These are phyloP conservation scores for Sarocladium oryzae DNA, from an alignment of 2,329 filamentous ascomycete genomes.

Conservation along the genomic window DNA sequence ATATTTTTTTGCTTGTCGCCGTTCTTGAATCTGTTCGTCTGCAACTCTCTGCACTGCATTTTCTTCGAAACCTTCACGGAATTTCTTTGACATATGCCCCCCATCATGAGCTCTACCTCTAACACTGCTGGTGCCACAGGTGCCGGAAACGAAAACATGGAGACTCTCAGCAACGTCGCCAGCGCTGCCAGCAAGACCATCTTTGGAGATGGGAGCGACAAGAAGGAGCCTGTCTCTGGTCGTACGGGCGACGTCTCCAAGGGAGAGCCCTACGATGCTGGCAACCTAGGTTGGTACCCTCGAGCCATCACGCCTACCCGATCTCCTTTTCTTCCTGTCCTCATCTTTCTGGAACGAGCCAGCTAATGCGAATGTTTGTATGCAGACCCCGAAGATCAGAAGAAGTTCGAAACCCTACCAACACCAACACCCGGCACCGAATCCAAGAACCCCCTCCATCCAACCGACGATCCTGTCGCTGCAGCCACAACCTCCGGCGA, in stretches of 20 bases:
- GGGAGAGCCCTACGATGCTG: constrained; percentile 71
- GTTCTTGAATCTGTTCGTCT: too few species aligned
- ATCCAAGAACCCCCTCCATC: background rate
- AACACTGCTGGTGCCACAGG: background rate
- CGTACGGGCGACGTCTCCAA: constrained; percentile 58
- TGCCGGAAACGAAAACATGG: constrained; percentile 40
- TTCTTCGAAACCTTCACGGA: too few species aligned
- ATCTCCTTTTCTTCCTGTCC: background rate
- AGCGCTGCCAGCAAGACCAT: constrained; percentile 34
- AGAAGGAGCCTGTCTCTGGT: constrained; percentile 65
- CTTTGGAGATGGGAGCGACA: constrained; percentile 34
- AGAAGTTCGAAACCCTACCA: constrained; percentile 11
- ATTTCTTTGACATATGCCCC: background rate
- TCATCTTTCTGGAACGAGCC: background rate
- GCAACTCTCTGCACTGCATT: background rate
- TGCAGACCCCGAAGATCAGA: constrained; percentile 12
- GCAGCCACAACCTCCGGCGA: constrained; percentile 16
- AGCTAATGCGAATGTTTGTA: background rate
- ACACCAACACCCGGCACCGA: background rate
- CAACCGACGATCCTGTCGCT: constrained; percentile 9
- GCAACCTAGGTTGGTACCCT: constrained; percentile 53
- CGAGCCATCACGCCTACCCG: background rate
- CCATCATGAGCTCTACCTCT: background rate
- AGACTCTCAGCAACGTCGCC: constrained; percentile 53
- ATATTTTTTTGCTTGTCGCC: too few species aligned